Evolutionary conservation across 495 filamentous ascomycete genomes (phyloP), one percentile per base, ranked within the genome.

Genomic region (Aspergillus heteromorphus): DNA sequence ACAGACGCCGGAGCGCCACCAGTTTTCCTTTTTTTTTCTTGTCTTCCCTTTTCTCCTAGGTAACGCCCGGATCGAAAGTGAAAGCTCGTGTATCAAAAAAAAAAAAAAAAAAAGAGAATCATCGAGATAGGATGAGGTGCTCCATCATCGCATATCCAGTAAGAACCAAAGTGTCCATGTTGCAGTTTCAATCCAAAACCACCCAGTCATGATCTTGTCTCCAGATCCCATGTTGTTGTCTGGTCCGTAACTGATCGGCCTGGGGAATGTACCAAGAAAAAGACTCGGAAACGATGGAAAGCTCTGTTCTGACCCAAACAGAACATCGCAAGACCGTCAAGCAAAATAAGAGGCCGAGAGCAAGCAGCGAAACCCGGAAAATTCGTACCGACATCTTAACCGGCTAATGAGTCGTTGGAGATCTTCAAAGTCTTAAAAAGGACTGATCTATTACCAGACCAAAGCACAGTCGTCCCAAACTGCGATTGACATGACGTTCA

Each of bases 1-100:
- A 62, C 55, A 51, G 58, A 69, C 65, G 67, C 65, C 65, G 36
- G 54, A 66, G 54, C 53, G 65, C 59, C 65, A 45, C 53, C 61
- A 58, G 64, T 67, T 19, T 31, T 34, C 23, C 34, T 52, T 49
- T 45, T 47, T 40, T 20, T 42, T 10, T 43, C 30, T n/a, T 36
- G 13, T 42, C 27, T 49, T 21, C 16, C 49, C 29, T 3, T 18
- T 29, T 27, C n/a, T 48, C 19, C 36, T 36, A 1, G 9, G 23
- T 7, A 27, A 27, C 19, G 31, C 31, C 25, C 34, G 30, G 50
- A n/a, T n/a, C n/a, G n/a, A 23, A 21, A 48, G 29, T 48, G 27
- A 13, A 20, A 1, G 10, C 13, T 38, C 34, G 41, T 52, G 19
- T 31, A 17, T 23, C 30, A 21, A 53, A 42, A 43, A 53, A 30